Evolutionary conservation across 2,329 filamentous ascomycete species (phyloP), one percentile per base, ranked within the genome.

Genomic region (Helotiales sp.): DNA sequence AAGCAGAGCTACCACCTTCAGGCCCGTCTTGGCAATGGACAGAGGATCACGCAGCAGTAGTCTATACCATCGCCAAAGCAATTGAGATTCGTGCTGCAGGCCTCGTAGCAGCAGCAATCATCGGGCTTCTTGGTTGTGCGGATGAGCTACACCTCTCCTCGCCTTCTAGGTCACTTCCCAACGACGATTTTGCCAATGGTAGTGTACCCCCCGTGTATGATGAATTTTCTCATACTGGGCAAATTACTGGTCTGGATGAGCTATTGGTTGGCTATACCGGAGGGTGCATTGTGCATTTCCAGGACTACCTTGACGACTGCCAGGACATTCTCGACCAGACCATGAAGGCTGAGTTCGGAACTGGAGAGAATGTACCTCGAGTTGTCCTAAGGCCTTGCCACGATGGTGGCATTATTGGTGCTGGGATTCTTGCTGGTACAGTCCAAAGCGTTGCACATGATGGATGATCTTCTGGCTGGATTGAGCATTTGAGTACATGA

Each of bases 261-360:
- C 72, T 93, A 29, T 85, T 90, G 1, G 87, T 93, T 22, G 90
- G 89, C 1, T 93, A 91, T 69, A 91, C 90, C 0, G 90, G 90
- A 30, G 88, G 89, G 6, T 91, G 89, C 67, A 93, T 93, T 58
- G 83, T 86, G n/a, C 85, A 90, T 67, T 91, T 91, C 67, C 89
- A 90, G 48, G 81, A 89, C 65, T 92, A 90, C 72, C 77, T 90
- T 40, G 74, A 77, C 44, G 87, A 88, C 66, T 91, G 87, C 63
- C 88, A 92, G 71, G 67, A 74, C 13, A 89, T 89, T 68, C 78
- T 93, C 50, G 85, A 91, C 66, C 69, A 73, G 22, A 74, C 85
- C 10, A 65, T 85, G 52, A 64, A 67, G 15, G 61, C 69, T 27
- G 77, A 79, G 51, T 78, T 77, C 52, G 70, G 69, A 17, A 59